phyloP scores from a whole-genome alignment of 2,329 filamentous ascomycete genomes.

The Colletotrichum filicis region DNA sequence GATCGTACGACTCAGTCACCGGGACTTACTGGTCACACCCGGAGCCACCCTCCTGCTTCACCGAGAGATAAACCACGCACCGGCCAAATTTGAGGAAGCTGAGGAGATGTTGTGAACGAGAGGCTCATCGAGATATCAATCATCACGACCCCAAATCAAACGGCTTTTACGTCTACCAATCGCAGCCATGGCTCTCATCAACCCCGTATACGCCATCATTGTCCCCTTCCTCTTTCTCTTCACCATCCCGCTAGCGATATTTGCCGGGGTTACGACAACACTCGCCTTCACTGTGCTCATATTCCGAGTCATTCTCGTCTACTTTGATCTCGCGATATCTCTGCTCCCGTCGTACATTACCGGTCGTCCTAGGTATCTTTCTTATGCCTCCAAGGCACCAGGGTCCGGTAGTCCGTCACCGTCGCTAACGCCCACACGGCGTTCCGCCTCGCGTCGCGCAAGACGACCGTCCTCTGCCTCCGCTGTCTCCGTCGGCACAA shows the following conservation, averaged over 20 bases:
- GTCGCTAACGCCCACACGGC: slow-evolving; percentile 34
- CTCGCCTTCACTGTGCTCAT: slow-evolving; percentile 71
- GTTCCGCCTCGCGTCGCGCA: slow-evolving; percentile 21
- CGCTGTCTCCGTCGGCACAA: slow-evolving; percentile 20
- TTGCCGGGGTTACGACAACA: slow-evolving; percentile 71
- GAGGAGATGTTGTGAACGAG: slow-evolving; percentile 24
- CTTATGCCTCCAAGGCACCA: slow-evolving; percentile 42
- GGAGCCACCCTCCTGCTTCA: slow-evolving; percentile 5
- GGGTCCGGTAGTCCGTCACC: slow-evolving; percentile 31
- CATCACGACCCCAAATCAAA: neutral
- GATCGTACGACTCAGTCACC: slow-evolving; percentile 32
- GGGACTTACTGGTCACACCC: slow-evolving; percentile 19
- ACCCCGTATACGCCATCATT: slow-evolving; percentile 65
- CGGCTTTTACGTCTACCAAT: slow-evolving; percentile 1
- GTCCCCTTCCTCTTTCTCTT: slow-evolving; percentile 72
- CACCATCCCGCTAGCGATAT: slow-evolving; percentile 71
- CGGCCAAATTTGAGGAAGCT: neutral
- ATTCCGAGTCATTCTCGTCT: slow-evolving; percentile 69
- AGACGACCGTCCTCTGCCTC: slow-evolving; percentile 25
- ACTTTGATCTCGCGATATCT: slow-evolving; percentile 70
- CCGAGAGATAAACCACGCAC: slow-evolving; percentile 10
- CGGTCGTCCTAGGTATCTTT: slow-evolving; percentile 46
- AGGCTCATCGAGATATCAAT: neutral
- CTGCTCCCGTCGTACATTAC: slow-evolving; percentile 67
- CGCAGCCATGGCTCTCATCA: slow-evolving; percentile 61